Conservation (phyloP, 805 yeast genomes). For the Candida nonsorbophila region DNA sequence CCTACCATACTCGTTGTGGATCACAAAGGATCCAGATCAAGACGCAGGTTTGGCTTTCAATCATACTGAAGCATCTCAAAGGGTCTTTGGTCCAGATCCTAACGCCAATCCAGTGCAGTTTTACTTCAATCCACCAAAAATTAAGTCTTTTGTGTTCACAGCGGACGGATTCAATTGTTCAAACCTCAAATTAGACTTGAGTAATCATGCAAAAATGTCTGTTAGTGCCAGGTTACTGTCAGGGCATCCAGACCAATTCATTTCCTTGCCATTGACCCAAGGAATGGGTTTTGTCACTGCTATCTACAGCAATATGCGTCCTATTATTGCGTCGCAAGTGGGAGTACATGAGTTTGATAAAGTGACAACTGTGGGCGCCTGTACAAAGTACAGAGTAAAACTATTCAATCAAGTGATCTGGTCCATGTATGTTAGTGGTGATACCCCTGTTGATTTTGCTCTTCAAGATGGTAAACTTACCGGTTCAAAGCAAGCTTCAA, state of each 20-base stretch:
- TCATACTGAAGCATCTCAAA: slow-evolving; percentile 53
- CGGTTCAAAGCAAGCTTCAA: slow-evolving; percentile 34
- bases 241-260: slow-evolving; percentile 8
- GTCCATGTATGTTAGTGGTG: slow-evolving; percentile 54
- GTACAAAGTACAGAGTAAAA: slow-evolving; percentile 46
- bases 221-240: slow-evolving; percentile 15
- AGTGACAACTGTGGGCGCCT: slow-evolving; percentile 27
- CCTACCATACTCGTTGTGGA: slow-evolving; percentile 77
- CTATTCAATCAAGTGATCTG: slow-evolving; percentile 59
- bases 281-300: slow-evolving; percentile 79
- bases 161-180: slow-evolving; percentile 19
- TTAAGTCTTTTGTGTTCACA: slow-evolving; percentile 51
- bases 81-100: slow-evolving; percentile 68
- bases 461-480: slow-evolving; percentile 37
- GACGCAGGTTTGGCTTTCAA: slow-evolving; percentile 64
- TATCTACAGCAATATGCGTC: slow-evolving; percentile 47
- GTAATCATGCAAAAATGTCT: slow-evolving; percentile 26
- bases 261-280: slow-evolving; percentile 57
- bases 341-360: slow-evolving; percentile 53
- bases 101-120: slow-evolving; percentile 47
- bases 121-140: slow-evolving; percentile 63
- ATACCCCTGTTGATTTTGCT: slow-evolving; percentile 10
- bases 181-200: slow-evolving; percentile 14
- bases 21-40: slow-evolving; percentile 38
- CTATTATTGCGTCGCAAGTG: slow-evolving; percentile 53